These are phyloP conservation scores for Graphilbum fragrans DNA, from an alignment of 2,329 filamentous ascomycete species.

Conservation along the genomic window DNA sequence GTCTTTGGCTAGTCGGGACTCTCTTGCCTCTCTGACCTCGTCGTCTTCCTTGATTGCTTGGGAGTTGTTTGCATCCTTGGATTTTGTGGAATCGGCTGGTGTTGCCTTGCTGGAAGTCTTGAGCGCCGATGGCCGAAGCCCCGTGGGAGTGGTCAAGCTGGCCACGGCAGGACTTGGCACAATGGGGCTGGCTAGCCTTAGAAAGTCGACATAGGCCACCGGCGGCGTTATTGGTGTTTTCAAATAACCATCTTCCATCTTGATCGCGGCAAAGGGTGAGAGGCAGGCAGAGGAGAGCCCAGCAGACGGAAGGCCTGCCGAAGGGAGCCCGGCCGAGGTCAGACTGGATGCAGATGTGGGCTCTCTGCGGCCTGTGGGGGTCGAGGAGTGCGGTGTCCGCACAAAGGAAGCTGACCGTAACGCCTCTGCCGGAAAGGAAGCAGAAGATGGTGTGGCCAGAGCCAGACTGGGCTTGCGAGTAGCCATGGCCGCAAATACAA, in stretches of 20 bases:
- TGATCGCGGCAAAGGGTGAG: slow-evolving; percentile 43
- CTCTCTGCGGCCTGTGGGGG: slow-evolving; percentile 35
- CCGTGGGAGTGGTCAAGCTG: not conserved
- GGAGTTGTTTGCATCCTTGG: no score
- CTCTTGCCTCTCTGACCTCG: no score
- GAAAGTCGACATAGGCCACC: slow-evolving; percentile 81
- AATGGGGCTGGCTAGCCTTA: slow-evolving; percentile 48
- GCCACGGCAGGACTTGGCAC: slow-evolving; percentile 6
- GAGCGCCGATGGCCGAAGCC: not conserved
- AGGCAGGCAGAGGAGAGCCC: slow-evolving; percentile 24
- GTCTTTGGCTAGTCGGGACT: not conserved
- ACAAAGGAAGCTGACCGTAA: slow-evolving; percentile 32
- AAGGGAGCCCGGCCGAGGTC: slow-evolving; percentile 25
- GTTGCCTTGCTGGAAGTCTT: not conserved
- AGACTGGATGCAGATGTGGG: slow-evolving; percentile 28
- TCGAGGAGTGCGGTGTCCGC: slow-evolving; percentile 54
- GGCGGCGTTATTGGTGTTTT: slow-evolving; percentile 88
- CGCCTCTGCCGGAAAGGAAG: slow-evolving; percentile 38
- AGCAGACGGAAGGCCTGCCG: slow-evolving; percentile 24
- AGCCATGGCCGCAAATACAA: slow-evolving; percentile 30
- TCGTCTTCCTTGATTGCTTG: no score
- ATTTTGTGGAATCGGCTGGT: no score
- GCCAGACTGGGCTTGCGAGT: slow-evolving; percentile 40
- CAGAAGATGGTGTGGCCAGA: slow-evolving; percentile 50
- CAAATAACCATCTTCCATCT: slow-evolving; percentile 49